These are phyloP conservation scores for Persicaria maculosa DNA, from an alignment of 148 eudicot species.

Conservation along the genomic window DNA sequence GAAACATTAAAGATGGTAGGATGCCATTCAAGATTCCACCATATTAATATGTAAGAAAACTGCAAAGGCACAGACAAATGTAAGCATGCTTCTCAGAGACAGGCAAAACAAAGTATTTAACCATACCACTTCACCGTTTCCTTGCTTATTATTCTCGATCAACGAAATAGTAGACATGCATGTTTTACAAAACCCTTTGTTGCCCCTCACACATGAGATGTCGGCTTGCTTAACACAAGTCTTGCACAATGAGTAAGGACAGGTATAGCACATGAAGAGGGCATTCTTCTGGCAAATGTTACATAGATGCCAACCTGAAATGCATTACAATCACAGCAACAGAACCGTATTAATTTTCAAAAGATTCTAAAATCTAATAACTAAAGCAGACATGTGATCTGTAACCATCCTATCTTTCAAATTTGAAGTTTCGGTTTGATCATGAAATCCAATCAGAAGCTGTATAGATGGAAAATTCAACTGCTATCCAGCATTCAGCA, in stretches of 20 bases:
- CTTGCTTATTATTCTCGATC: constrained; percentile 64
- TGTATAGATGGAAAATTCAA: neutral
- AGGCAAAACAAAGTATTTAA: constrained; percentile 9
- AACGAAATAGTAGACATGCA: constrained; percentile 77
- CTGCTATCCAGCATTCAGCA: neutral
- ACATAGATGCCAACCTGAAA: constrained; percentile 98
- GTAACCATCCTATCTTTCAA: neutral
- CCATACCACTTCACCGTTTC: constrained; percentile 61
- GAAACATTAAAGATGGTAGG: neutral
- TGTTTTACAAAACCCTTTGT: constrained; percentile 79
- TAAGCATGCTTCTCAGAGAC: constrained; percentile 6
- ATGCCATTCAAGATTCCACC: neutral
- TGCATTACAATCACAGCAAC: constrained; percentile 12
- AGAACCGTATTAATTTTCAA: neutral
- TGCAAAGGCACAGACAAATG: neutral
- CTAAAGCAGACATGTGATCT: neutral
- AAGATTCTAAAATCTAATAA: neutral
- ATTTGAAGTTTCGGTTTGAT: neutral
- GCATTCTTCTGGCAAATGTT: constrained; percentile 71
- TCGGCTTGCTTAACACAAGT: constrained; percentile 71
- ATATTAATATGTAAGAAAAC: neutral
- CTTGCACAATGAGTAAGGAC: constrained; percentile 86
- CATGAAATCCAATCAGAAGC: neutral
- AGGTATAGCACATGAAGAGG: constrained; percentile 86
- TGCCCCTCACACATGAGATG: constrained; percentile 59